Base-by-base conservation (phyloP, 176 grass and related monocot genomes). In the Tuctoria greenei region DNA sequence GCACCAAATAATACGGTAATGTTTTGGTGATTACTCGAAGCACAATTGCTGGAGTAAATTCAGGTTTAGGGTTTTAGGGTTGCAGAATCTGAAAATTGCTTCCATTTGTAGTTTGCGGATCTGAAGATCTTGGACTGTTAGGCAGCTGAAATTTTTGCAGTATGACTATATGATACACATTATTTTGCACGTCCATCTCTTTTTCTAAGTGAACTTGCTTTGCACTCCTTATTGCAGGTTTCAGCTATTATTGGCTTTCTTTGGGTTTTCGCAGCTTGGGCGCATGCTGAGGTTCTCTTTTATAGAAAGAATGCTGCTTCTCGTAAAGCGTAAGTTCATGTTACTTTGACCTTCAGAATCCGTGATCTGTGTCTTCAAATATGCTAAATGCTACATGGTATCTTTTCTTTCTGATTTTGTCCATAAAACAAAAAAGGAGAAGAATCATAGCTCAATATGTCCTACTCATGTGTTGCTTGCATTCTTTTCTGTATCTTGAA, bases 191-290 rank as follows among this genome's bases (percentile, higher is more conserved):
- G 14, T 52, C 1, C 1, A 45, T 63, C 10, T 62, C 76, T 39
- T 20, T 61, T 62, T 52, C 64, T 88, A 50, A 84, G 38, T 40
- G 16, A 75, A 13, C 42, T 60, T 69, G 64, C 24, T 71, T 76
- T 81, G 64, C 27, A 60, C 25, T 74, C 47, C 16, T 42, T 81
- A 42, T 81, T 39, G 46, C 84, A 99, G 95, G 80, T 86, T 39
- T 92, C 91, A 49, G 70, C 80, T 74, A 82, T 95, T 81, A 77
- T 99, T 24, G 95, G 91, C 26, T 92, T 95, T 65, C 71, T 95
- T 66, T 93, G 89, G 72, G 68, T 95, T 80, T 88, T 99, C 43
- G 39, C 86, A 9, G 89, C 89, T 40, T 99, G 92, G 95, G 37
- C 83, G 0, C 92, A 95, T 76, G 77, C 92, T 1, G 95, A 99